phyloP scores from a whole-genome alignment of 1,284 basidiomycete genomes.

The Cerrena zonata region DNA sequence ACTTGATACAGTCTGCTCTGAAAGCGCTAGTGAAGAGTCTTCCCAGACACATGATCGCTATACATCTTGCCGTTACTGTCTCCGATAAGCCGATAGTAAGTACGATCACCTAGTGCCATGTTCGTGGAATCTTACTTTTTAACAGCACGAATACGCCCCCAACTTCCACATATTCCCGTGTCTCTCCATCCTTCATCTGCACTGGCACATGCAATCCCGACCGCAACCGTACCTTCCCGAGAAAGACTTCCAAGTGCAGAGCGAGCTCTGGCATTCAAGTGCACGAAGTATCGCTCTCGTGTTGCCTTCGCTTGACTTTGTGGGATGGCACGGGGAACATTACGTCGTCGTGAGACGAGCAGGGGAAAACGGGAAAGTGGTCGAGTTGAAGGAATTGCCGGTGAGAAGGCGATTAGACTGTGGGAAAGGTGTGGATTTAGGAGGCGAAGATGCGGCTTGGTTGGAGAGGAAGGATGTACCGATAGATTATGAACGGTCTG shows the following conservation, averaged over 20 bases:
- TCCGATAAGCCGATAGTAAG: conserved; percentile 47
- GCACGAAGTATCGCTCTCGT: conserved; percentile 44
- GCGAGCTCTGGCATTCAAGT: conserved; percentile 47
- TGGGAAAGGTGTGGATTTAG: conserved; percentile 62
- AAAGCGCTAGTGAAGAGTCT: conserved; percentile 37
- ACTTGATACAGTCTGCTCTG: conserved; percentile 36
- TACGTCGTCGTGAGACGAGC: conserved; percentile 48
- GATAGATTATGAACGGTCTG: conserved; percentile 64
- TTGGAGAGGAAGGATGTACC: conserved; percentile 65
- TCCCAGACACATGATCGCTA: conserved; percentile 45
- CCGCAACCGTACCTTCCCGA: conserved; percentile 56
- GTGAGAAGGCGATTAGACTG: conserved; percentile 53
- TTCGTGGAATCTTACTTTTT: neutral
- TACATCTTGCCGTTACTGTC: conserved; percentile 45
- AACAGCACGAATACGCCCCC: conserved; percentile 46
- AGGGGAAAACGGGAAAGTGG: conserved; percentile 16
- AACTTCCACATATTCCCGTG: conserved; percentile 42
- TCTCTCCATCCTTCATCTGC: conserved; percentile 55
- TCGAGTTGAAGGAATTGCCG: conserved; percentile 63
- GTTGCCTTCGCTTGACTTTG: conserved; percentile 52
- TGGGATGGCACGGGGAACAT: conserved; percentile 66
- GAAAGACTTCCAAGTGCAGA: conserved; percentile 52
- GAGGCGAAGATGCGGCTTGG: conserved; percentile 58
- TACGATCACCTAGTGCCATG: conserved; percentile 10
- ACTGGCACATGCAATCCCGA: conserved; percentile 39